Percentiles rank a stretch among this genome's conserved stretches.
phyloP scores from a whole-genome alignment of 2,329 filamentous ascomycete genomes.

The Lasiodiplodia gonubiensis region DNA sequence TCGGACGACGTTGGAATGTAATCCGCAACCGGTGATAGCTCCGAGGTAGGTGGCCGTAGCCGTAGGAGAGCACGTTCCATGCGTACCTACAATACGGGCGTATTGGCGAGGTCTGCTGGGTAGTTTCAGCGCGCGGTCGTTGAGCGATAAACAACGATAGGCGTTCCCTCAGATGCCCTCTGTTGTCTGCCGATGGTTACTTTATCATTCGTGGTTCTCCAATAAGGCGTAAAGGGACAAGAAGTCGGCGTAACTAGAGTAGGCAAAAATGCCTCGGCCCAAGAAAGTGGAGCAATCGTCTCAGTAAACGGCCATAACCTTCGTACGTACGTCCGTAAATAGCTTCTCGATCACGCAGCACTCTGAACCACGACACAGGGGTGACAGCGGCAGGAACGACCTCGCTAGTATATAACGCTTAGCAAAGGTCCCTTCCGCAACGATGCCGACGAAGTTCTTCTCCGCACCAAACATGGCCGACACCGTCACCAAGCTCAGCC shows the following conservation, averaged over 20 bases:
- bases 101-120: background rate
- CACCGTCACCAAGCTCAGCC: slow-evolving; percentile 64
- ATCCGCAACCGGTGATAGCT: slow-evolving; percentile 1
- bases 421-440: background rate
- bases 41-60: background rate
- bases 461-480: slow-evolving; percentile 50
- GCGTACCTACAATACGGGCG: background rate
- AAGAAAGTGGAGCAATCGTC: slow-evolving; percentile 13
- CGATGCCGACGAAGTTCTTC: slow-evolving; percentile 6
- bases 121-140: background rate
- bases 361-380: background rate
- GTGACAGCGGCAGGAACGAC: background rate
- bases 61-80: background rate
- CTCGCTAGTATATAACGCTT: background rate
- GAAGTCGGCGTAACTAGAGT: background rate
- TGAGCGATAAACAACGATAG: background rate
- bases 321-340: slow-evolving; percentile 25
- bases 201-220: background rate
- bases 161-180: too few relatives aligned
- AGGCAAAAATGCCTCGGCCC: slow-evolving; percentile 6
- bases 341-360: slow-evolving; percentile 7
- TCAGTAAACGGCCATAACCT: slow-evolving; percentile 4
- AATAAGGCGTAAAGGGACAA: background rate
- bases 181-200: background rate
- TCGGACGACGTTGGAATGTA: background rate